Evolutionary conservation across 306 rosid genomes (phyloP), one percentile per base, ranked within the genome.

Genomic region (Quercus alba): DNA sequence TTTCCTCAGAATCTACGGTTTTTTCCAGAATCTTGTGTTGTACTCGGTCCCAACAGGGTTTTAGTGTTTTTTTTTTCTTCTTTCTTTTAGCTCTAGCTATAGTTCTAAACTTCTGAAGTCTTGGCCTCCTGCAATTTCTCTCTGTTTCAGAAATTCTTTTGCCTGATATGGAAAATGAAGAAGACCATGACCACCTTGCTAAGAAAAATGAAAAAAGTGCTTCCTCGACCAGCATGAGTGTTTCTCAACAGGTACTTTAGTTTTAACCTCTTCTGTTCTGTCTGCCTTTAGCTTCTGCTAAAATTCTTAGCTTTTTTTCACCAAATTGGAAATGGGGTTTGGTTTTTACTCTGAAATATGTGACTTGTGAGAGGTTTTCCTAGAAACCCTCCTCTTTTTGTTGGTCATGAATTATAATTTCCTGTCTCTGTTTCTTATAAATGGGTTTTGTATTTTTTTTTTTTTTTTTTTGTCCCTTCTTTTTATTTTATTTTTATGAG

Each of bases 161-260:
- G 4, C 54, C n/a, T 46, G 52, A 19, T 2, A 86, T 88, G 91
- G 86, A 74, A 4, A 72, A 56, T 64, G 82, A 77, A 71, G 81
- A 84, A 70, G 46, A 41, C 46, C 46, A 8, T 8, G 46, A 8
- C 46, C 46, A 55, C 33, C 38, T 75, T 63, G 63, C 61, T 55
- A 57, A 77, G 66, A 58, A 64, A 35, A 79, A 78, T 10, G 74
- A 69, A 41, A 71, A 68, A 38, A 81, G 25, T 74, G 81, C 77
- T 59, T 69, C 72, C 72, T 9, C 35, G 52, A 30, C 80, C 74
- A 81, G 49, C 67, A 26, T 33, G 64, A 76, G 58, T 78, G 81
- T 56, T 51, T 49, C 18, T 72, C 73, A 31, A 5, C 38, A 23
- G 88, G 91, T 88, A 63, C 56, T 74, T 51, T 12, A 44, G 56